A percentile compares a stretch with the other conserved stretches of the same genome.
Conservation (phyloP, 1,284 basidiomycete species). For the Sphaerobolus stellatus region DNA sequence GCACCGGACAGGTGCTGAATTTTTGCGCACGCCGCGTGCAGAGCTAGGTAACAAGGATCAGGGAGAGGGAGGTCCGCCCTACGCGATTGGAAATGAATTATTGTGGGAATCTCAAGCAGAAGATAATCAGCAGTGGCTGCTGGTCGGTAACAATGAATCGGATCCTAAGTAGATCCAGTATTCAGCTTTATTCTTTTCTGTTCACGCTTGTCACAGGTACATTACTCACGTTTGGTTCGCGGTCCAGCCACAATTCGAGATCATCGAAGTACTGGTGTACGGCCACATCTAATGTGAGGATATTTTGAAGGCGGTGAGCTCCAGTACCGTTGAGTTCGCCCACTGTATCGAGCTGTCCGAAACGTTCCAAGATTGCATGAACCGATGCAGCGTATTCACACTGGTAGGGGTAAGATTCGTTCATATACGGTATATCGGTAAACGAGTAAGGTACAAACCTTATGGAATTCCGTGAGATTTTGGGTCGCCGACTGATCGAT, state of each 20-base stretch:
- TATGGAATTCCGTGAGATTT: not conserved
- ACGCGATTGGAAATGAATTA: not conserved
- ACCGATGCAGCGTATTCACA: conserved; percentile 14
- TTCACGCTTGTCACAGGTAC: not conserved
- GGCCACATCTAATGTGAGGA: conserved; percentile 26
- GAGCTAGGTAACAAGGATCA: conserved; percentile 19
- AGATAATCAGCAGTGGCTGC: too few relatives aligned
- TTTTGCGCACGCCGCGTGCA: conserved; percentile 38
- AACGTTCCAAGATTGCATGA: conserved; percentile 19
- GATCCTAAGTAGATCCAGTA: not conserved
- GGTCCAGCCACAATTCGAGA: conserved; percentile 28
- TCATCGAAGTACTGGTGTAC: conserved; percentile 26
- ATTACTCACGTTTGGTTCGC: not conserved
- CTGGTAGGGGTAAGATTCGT: too few relatives aligned
- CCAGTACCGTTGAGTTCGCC: conserved; percentile 25
- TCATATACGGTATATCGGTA: too few relatives aligned
- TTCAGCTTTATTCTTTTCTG: not conserved
- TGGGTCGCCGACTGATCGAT: conserved; percentile 8
- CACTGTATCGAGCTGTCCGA: conserved; percentile 15
- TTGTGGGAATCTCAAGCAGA: not conserved
- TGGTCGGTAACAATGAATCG: too few relatives aligned
- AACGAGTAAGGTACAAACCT: not conserved
- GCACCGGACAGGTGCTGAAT: conserved; percentile 39
- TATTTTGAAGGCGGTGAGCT: conserved; percentile 32
- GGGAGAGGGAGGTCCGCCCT: conserved; percentile 6